A percentile compares a stretch with the other conserved stretches of the same genome.
Evolutionary conservation across 140 eudicot species (phyloP).

Genomic region (Anethum foeniculum): DNA sequence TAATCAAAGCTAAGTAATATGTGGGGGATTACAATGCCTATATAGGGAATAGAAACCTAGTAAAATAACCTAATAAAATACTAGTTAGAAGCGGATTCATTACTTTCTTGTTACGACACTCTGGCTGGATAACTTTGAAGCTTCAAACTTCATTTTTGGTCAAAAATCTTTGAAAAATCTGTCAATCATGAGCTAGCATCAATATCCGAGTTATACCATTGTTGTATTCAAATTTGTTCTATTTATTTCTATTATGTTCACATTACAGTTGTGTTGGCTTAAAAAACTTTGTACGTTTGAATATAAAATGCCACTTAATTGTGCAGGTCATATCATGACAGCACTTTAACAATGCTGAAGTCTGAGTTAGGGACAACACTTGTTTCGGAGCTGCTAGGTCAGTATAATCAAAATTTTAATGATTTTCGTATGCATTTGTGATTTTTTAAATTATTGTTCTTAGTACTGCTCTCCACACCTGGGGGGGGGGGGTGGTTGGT

Average conservation of each 20-base stretch:
- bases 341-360: conserved; percentile 55
- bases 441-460: neutral
- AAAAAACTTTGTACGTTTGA: neutral
- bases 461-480: neutral
- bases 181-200: neutral
- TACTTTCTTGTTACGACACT: neutral
- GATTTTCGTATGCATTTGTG: neutral
- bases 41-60: no score
- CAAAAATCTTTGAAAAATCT: neutral
- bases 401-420: conserved; percentile 44
- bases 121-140: neutral
- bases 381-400: conserved; percentile 73
- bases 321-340: conserved; percentile 88
- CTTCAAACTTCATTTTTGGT: neutral
- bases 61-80: no score
- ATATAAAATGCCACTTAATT: conserved; percentile 10
- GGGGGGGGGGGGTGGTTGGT: neutral
- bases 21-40: no score
- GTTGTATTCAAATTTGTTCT: neutral
- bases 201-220: neutral
- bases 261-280: neutral
- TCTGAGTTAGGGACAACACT: conserved; percentile 73
- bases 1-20: no score
- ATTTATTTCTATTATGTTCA: neutral
- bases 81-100: no score